Percentiles rank a stretch among this genome's conserved stretches.
phyloP scores from a whole-genome alignment of 305 asterid species.

The Fraxinus latifolia region DNA sequence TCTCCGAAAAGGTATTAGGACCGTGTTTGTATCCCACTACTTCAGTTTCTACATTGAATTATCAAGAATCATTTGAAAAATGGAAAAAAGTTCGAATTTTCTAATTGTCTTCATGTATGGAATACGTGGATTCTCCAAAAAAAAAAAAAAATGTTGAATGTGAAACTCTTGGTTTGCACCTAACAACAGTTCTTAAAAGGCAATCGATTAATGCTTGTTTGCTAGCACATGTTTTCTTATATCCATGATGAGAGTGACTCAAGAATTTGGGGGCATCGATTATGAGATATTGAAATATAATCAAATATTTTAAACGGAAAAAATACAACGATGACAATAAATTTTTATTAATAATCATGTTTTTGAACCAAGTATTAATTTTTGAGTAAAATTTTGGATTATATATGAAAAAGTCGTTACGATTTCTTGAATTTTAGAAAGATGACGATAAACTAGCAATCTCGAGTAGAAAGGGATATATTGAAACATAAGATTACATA shows the following conservation, averaged over 20 bases:
- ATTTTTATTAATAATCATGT: background rate
- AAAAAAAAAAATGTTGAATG: background rate
- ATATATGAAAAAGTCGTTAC: background rate
- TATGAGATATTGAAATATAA: background rate
- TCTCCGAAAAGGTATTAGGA: background rate
- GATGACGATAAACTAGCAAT: background rate
- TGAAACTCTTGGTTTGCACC: background rate
- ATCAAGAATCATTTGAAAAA: background rate
- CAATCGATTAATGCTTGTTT: background rate
- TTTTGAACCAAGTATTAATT: background rate
- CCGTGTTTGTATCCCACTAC: slow-evolving; percentile 16
- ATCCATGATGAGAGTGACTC: background rate
- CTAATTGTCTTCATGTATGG: background rate
- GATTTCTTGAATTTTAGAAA: background rate
- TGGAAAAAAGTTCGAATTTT: background rate
- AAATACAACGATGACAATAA: background rate
- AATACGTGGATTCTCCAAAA: background rate
- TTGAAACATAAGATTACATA: background rate
- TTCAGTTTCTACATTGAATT: slow-evolving; percentile 20
- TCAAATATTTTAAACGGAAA: background rate
- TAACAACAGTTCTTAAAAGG: background rate
- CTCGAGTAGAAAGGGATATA: background rate
- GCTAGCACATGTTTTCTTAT: background rate
- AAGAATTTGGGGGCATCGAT: background rate
- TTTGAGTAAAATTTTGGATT: background rate